Base-by-base conservation (phyloP, 345 rosid genomes). In the Sapria himalayana region DNA sequence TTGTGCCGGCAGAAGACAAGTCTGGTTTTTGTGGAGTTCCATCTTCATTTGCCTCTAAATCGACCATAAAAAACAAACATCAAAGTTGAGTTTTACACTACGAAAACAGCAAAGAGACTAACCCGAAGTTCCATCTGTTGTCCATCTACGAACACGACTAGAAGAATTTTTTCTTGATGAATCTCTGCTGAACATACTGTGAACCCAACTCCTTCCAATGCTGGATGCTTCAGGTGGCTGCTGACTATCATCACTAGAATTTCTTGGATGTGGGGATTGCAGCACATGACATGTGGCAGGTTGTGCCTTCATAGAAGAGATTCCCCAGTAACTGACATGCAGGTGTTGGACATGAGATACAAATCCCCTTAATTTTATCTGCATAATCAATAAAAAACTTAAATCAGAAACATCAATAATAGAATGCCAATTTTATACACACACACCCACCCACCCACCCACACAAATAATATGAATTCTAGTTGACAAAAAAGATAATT, bases 141-240 rank as follows among this genome's bases (percentile, higher is more conserved):
- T 58, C 85, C 85, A 68, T 57, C 52, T 74, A 66, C 79, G 84
- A 59, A 66, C 77, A 56, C 89, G 92, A 49, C 67, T 45, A 61
- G 76, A 71, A 36, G 94, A 79, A 52, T 64, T 72, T 2, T 72
- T 48, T 56, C 84, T 74, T 45, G 98, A 68, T 18, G 79, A 62
- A 36, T 82, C 98, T 55, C 85, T 79, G 69, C 91, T 82, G 60
- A 89, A 89, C 98, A 89, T 89, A 61, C 98, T 89, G 59, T 89
- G 98, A 36, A 82, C 98, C 98, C 98, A 89, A 60, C 93, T 89
- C 68, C 98, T 74, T 49, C 98, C 91, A 60, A 78, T 51, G 58
- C 55, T 91, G 65, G 98, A 63, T 38, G 93, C 93, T 69, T 82
- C 98, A 13, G 82, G 66, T 56, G 98, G 81, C 64, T 76, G 81